Evolutionary conservation across 2,329 filamentous ascomycete species (phyloP), one percentile per base, ranked within the genome.

Genomic region (Drechslerella dactyloides): DNA sequence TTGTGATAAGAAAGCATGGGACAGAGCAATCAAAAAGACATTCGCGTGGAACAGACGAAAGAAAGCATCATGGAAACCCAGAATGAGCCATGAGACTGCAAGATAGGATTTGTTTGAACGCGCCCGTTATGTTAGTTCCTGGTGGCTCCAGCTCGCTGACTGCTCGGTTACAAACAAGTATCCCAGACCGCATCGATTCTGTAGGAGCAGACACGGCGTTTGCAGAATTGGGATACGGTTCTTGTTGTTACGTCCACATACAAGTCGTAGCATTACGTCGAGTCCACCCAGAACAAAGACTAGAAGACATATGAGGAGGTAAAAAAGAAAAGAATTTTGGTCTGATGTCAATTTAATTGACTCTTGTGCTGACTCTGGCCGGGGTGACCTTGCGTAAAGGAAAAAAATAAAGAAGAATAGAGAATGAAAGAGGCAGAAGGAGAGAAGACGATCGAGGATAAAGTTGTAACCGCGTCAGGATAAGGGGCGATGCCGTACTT

Each of bases 331-430:
- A 48, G 19, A 23, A 10, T 19, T 21, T 48, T 15, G 44, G 52
- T 46, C 54, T 27, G 72, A 75, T 76, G 75, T 76, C 78, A 78
- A 76, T 74, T 77, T 75, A 79, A 77, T 79, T 80, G 82, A 80
- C 77, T 82, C 83, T 81, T 82, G 84, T 84, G 83, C 82, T 82
- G 82, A 83, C 83, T 81, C 82, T 83, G 84, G 84, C 85, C 86
- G 86, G 82, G 83, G 81, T 80, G 79, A 80, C 78, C 78, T 78
- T 78, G 76, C 75, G 11, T 19, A 23, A 48, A 48, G 11, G 68
- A 74, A 74, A 57, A 30, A 21, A 48, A 35, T 17, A 24, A 30
- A 24, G 35, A 57, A 19, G 21, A 21, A 21, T 33, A 35, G 17
- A 4, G 37, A 42, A 37, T 6, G 33, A 13, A 37, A 37, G 33